Percentiles rank a stretch among this genome's conserved stretches.
Evolutionary conservation across 1,139 yeast genomes (phyloP).

Genomic region (Saccharomyces hybrid): DNA sequence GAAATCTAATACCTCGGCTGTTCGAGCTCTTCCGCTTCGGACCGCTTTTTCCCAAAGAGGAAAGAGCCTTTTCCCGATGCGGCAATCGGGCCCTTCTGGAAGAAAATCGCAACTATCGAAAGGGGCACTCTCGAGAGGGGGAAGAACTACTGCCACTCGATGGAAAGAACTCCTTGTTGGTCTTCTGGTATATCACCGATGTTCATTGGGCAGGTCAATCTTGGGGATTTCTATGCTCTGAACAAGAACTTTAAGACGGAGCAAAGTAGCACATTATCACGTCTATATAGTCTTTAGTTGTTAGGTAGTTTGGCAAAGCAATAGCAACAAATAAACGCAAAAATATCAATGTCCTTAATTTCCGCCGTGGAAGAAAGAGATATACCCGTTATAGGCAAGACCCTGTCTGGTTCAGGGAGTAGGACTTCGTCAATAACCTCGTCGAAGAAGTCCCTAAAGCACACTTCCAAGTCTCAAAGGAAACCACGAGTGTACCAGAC

Average conservation of each 20-base stretch:
- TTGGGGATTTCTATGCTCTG: neutral
- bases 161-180: neutral
- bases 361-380: conserved; percentile 23
- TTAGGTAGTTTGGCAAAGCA: conserved; percentile 1
- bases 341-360: conserved; percentile 36
- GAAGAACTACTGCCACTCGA: neutral
- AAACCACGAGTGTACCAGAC: conserved; percentile 38
- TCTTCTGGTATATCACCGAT: neutral
- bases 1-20: neutral
- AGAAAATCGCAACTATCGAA: neutral
- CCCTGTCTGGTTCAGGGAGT: conserved; percentile 8
- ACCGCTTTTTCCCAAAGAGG: neutral
- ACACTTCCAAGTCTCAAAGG: neutral
- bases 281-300: neutral
- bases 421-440: neutral
- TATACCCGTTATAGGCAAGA: conserved; percentile 5
- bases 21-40: neutral
- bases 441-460: conserved; percentile 10
- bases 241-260: neutral
- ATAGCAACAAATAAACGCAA: neutral
- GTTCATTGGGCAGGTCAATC: neutral
- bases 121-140: neutral
- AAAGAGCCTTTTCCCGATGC: neutral
- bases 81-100: neutral
- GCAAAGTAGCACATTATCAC: neutral